Percentiles rank a stretch among this genome's conserved stretches.
phyloP scores from a whole-genome alignment of 257 asterid genomes.

The Nicotiana noctiflora region DNA sequence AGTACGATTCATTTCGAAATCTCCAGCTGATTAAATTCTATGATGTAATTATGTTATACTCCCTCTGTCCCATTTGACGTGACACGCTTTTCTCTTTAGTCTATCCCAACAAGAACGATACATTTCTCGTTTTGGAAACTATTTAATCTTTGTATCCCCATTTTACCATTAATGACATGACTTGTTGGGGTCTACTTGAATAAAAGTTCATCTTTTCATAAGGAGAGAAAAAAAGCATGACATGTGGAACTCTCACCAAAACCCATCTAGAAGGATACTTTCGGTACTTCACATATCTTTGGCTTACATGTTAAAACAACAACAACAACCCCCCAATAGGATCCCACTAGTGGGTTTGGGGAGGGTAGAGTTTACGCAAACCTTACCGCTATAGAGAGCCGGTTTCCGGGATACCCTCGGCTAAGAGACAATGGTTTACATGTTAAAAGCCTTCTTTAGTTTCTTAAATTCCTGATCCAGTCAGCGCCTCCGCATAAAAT shows the following conservation, averaged over 20 bases:
- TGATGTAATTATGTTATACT: background rate
- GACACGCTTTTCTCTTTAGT: background rate
- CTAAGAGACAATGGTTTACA: no score
- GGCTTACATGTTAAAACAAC: background rate
- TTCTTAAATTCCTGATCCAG: background rate
- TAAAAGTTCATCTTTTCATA: background rate
- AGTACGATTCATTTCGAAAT: background rate
- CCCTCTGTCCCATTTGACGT: background rate
- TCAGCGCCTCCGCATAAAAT: background rate
- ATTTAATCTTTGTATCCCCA: background rate
- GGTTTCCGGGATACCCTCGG: no score
- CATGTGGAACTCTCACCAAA: background rate
- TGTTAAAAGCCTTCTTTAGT: background rate
- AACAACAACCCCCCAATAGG: no score
- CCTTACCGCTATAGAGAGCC: no score
- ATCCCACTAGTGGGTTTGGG: no score
- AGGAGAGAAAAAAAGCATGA: background rate
- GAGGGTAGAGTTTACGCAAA: no score
- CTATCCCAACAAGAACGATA: background rate
- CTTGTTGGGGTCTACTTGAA: background rate
- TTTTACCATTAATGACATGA: background rate
- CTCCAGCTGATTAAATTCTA: background rate
- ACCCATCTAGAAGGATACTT: background rate
- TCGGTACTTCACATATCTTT: background rate
- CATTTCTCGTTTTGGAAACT: background rate